Evolutionary conservation across 495 filamentous ascomycete genomes (phyloP).

Genomic region (Xanthoparmelia taractica): DNA sequence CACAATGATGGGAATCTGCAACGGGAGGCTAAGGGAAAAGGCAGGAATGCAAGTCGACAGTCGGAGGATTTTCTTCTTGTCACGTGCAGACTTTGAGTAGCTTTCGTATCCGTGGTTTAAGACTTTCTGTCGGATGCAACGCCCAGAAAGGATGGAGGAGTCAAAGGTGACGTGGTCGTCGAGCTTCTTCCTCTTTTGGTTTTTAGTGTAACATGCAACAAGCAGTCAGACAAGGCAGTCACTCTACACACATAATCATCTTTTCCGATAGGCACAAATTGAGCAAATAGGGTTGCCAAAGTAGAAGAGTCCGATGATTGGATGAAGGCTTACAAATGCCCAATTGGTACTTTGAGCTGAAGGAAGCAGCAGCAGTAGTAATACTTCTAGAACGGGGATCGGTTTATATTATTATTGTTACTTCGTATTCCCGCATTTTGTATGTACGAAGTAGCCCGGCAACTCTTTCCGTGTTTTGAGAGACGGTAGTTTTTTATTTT

Average conservation of each 20-base stretch:
- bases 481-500: no score
- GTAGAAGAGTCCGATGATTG: background rate
- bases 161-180: background rate
- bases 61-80: background rate
- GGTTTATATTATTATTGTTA: no score
- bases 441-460: no score
- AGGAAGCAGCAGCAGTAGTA: no score
- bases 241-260: conserved; percentile 11
- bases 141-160: background rate
- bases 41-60: background rate
- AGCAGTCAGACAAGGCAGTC: background rate
- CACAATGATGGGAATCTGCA: background rate
- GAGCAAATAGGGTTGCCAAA: background rate
- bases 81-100: background rate
- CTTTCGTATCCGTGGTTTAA: background rate
- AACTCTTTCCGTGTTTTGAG: no score
- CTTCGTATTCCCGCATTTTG: no score
- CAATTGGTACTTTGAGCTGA: no score
- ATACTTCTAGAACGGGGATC: no score
- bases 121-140: background rate
- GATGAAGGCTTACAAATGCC: no score
- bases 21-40: background rate
- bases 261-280: background rate
- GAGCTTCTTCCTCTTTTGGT: background rate
- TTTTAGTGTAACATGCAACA: background rate